Evolutionary conservation across 2,329 filamentous ascomycete genomes (phyloP), one percentile per base, ranked within the genome.

Genomic region (Sclerotinia spermophila): DNA sequence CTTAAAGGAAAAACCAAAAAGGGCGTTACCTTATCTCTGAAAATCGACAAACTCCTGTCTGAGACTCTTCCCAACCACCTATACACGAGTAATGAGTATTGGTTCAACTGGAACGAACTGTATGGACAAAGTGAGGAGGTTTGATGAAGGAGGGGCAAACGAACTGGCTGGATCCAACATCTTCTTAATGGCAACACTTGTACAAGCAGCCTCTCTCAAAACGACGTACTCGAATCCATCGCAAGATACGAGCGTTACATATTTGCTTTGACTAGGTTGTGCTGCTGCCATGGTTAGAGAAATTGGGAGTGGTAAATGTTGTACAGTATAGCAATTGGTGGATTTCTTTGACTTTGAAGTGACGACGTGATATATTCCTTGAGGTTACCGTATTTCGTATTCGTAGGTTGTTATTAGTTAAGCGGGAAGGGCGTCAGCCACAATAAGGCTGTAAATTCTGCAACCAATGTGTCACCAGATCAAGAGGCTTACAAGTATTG

Each of bases 181-280:
- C 79, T 88, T 86, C 81, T 88, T 91, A 82, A 95, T 90, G 71
- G 89, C 86, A 45, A 89, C 89, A 75, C 90, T 92, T 77, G 92
- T 83, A 77, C 87, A 84, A 72, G 91, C 88, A 3, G 91, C 89
- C 65, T 92, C 90, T 68, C 91, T 88, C 69, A 91, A 83, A 67
- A 94, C 85, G 73, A 92, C 87, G 79, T 92, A 94, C 82, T 93
- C 91, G 79, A 89, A 93, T 76, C 87, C 90, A 80, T 95, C 92
- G 75, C 84, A 86, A 0, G 91, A 93, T 56, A 94, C 85, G 67
- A 95, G 87, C 7, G 92, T 94, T 74, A 94, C 86, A 80, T 93
- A 94, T 78, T 92, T 89, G 81, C 86, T 87, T 35, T 72, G 59
- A 44, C 27, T 72, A 24, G 60, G 60, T 53, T 27, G 48, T 27